Base-by-base conservation (phyloP, 2,329 filamentous ascomycete species). In the Orbilia blumenaviensis region DNA sequence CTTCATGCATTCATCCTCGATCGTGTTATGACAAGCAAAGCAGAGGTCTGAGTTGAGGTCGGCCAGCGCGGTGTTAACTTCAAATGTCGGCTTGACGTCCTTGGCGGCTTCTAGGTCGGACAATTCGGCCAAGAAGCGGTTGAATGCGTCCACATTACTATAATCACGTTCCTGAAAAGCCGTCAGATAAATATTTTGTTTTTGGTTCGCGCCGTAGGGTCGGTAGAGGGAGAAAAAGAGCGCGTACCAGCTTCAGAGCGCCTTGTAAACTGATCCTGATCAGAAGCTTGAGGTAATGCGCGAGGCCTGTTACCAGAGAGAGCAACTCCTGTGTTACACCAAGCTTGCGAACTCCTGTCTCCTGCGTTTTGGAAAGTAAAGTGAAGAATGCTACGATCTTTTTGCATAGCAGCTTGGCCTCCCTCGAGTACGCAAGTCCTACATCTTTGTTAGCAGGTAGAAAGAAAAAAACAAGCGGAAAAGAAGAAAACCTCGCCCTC, bases 351-450 rank as follows among this genome's bases (percentile, higher is more conserved):
- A 92, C 89, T n/a, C 91, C 92, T 7, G 90, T 92, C 81, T 97
- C 94, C 82, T 98, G 94, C 0, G 94, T 95, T 83, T 97, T 97
- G 4, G 94, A 96, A 7, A 99, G 86, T 16, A 99, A 86, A 10
- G 93, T 93, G 83, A 99, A 99, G 85, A 99, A 99, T 25, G 94
- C 92, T 4, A 99, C 95, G 66, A 99, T 96, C 84, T 99, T 99
- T 84, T 99, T 99, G 86, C 95, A 99, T n/a, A 99, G 88, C 60
- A 99, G 87, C 84, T 99, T 99, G n/a, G 95, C 92, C 85, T 99
- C 95, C 80, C 95, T 90, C 16, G 92, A 91, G 82, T 98, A 99
- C 8, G 93, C 92, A 77, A 99, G 87, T 78, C 92, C 93, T 54
- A 54, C n/a, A 12, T 6, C 25, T 14, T 21, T 21, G 48, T 54